Conservation (phyloP, 257 asterid genomes). For the Misopates orontium region DNA sequence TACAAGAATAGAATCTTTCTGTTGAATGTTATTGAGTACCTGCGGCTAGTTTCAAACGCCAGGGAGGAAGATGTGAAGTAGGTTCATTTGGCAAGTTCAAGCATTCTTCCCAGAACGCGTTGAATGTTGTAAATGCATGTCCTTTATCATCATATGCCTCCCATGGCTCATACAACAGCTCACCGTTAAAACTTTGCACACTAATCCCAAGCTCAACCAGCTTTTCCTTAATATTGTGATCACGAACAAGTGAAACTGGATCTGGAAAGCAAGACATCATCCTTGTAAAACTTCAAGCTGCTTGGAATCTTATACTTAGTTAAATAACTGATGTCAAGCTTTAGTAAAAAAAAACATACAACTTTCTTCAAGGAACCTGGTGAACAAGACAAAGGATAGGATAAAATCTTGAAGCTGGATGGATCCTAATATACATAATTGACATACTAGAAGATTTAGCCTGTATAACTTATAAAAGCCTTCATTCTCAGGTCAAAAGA, state of each 20-base stretch:
- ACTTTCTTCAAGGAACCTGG: too few species aligned
- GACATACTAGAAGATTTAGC: too few species aligned
- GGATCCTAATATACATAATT: too few species aligned
- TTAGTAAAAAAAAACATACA: too few species aligned
- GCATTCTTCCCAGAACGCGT: constrained; percentile 79
- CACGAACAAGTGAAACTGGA: constrained; percentile 92
- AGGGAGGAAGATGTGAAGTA: constrained; percentile 66
- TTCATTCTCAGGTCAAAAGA: too few species aligned
- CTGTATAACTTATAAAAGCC: too few species aligned
- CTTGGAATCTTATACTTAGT: too few species aligned
- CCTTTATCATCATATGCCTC: constrained; percentile 69
- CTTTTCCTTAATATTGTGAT: constrained; percentile 75
- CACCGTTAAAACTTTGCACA: constrained; percentile 74
- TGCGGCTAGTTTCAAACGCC: constrained; percentile 51
- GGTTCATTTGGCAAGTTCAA: constrained; percentile 56
- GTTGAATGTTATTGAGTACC: constrained; percentile 39
- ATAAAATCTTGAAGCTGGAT: too few species aligned
- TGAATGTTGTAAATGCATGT: constrained; percentile 59
- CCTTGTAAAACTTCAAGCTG: too few species aligned
- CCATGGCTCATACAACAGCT: constrained; percentile 87
- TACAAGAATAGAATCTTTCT: not conserved
- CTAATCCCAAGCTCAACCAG: constrained; percentile 62
- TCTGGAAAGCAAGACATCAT: constrained; percentile 41
- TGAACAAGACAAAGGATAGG: too few species aligned
- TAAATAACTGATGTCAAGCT: too few species aligned